Evolutionary conservation across 23 red algal genomes (phyloP).

Genomic region (Cyanidiococcus yangmingshanensis): DNA sequence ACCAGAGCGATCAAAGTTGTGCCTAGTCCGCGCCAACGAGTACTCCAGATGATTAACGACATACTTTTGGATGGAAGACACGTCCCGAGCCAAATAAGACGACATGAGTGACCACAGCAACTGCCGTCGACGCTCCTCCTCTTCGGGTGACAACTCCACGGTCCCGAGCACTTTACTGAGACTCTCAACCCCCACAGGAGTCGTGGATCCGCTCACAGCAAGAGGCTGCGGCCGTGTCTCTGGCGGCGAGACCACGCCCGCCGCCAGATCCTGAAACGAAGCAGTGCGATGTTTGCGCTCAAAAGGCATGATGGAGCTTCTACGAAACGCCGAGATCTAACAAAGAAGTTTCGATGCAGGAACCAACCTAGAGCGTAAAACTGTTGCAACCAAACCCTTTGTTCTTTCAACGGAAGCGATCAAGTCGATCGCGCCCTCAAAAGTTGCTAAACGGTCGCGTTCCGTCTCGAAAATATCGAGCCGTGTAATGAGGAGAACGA

Average conservation of each 20-base stretch:
- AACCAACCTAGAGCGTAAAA: too few relatives aligned
- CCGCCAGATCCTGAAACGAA: constrained; percentile 15
- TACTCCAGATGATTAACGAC: constrained; percentile 96
- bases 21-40: constrained; percentile 81
- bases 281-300: constrained; percentile 11
- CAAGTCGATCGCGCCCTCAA: too few relatives aligned
- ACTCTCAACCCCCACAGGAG: neutral
- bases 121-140: constrained; percentile 52
- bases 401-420: too few relatives aligned
- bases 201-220: constrained; percentile 1
- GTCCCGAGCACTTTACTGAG: neutral
- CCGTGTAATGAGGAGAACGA: too few relatives aligned
- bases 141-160: constrained; percentile 18
- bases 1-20: constrained; percentile 87
- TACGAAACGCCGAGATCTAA: too few relatives aligned
- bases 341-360: too few relatives aligned
- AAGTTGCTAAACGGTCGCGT: too few relatives aligned
- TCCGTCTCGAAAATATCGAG: too few relatives aligned
- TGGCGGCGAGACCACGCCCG: constrained; percentile 4
- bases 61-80: constrained; percentile 68
- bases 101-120: constrained; percentile 81
- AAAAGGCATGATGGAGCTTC: neutral
- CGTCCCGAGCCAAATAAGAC: constrained; percentile 86
- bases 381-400: too few relatives aligned
- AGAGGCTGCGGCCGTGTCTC: constrained; percentile 4